A percentile compares a stretch with the other conserved stretches of the same genome.
Evolutionary conservation across 75 land plant species (phyloP).

Genomic region (Sequoiadendron giganteum): DNA sequence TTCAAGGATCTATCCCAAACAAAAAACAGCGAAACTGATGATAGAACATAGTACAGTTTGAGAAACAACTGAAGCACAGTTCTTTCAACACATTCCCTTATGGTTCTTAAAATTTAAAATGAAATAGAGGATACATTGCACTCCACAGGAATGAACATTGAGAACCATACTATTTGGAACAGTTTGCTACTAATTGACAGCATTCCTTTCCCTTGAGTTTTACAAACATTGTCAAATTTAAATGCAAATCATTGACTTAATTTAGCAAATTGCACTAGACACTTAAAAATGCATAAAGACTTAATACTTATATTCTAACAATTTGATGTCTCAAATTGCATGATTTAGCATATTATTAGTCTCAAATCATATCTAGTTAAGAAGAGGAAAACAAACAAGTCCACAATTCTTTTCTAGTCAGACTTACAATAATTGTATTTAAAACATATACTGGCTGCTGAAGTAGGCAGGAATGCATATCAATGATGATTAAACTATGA

Average conservation of each 20-base stretch:
- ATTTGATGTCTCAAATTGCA: not conserved
- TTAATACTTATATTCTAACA: not conserved
- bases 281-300: not conserved
- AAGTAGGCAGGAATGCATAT: not conserved
- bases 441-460: not conserved
- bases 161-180: too few relatives aligned
- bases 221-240: not conserved
- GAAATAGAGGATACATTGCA: not conserved
- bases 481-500: not conserved
- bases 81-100: not conserved
- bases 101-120: not conserved
- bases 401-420: not conserved
- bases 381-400: not conserved
- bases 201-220: not conserved
- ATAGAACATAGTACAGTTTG: not conserved
- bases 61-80: not conserved
- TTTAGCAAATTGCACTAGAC: not conserved
- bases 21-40: not conserved
- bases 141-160: too few relatives aligned
- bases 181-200: too few relatives aligned
- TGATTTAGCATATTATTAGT: not conserved
- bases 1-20: not conserved
- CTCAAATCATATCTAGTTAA: not conserved
- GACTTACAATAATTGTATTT: not conserved
- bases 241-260: not conserved